Conservation (phyloP, 805 yeast genomes). For the Wickerhamiella spandovensis region DNA sequence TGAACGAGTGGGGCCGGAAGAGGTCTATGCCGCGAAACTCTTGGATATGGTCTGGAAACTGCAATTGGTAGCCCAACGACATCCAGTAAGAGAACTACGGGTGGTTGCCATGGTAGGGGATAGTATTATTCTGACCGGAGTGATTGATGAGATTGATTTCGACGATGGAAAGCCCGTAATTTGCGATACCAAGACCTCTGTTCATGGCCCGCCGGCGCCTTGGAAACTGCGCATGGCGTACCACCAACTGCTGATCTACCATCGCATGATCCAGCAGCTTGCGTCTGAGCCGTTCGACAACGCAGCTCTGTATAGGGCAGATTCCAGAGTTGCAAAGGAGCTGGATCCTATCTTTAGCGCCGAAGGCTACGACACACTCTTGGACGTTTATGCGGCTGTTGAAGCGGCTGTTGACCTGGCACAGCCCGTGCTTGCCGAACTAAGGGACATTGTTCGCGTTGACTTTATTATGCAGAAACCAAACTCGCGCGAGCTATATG, state of each 20-base stretch:
- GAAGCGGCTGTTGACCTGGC: not conserved
- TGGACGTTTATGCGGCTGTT: not conserved
- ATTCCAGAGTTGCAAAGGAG: not conserved
- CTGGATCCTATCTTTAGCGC: not conserved
- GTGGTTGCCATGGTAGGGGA: constrained; percentile 17
- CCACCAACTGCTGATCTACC: constrained; percentile 24
- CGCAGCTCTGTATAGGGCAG: not conserved
- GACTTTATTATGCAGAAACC: not conserved
- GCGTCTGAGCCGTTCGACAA: not conserved
- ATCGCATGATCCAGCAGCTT: constrained; percentile 10
- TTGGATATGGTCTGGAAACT: constrained; percentile 8
- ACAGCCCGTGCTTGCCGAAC: not conserved
- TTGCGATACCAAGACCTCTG: constrained; percentile 22
- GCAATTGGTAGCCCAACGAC: not conserved
- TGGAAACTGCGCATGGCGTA: constrained; percentile 20
- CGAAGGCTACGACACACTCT: not conserved
- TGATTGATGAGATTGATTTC: constrained; percentile 17
- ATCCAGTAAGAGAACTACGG: constrained; percentile 19
- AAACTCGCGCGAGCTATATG: not conserved
- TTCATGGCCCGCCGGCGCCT: not conserved
- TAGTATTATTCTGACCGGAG: constrained; percentile 16
- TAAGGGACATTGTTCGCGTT: not conserved
- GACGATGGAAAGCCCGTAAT: constrained; percentile 11
- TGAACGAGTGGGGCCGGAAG: not conserved
- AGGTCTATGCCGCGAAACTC: constrained; percentile 13